Evolutionary conservation across 371 early-diverging fungal genomes (phyloP).

Genomic region (Capillidium rhysosporum): DNA sequence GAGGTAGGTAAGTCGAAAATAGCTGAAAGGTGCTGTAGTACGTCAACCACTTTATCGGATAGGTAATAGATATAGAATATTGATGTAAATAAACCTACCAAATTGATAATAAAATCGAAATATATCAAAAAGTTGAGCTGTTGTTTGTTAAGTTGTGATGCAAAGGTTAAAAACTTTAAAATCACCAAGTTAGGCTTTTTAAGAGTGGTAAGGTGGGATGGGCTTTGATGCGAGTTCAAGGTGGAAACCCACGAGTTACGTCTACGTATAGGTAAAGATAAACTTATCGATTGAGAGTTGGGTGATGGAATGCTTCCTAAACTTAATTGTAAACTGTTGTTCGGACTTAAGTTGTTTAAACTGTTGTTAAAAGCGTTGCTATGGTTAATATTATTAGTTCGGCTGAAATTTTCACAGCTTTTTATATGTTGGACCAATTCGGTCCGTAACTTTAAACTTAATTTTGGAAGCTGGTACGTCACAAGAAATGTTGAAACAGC

Average conservation of each 20-base stretch:
- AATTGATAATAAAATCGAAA: not conserved
- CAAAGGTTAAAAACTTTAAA: not conserved
- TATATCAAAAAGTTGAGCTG: not conserved
- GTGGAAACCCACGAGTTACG: not conserved
- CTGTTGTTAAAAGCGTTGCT: no score
- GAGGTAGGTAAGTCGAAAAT: conserved; percentile 4
- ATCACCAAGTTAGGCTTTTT: not conserved
- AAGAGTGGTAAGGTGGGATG: not conserved
- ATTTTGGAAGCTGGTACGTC: no score
- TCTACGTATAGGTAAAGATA: not conserved
- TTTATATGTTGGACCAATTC: no score
- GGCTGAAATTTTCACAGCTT: no score
- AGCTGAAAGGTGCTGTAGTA: conserved; percentile 5
- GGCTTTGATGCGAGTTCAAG: not conserved
- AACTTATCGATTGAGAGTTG: no score
- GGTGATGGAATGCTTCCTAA: no score
- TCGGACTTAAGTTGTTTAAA: no score
- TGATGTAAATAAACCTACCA: conserved; percentile 6
- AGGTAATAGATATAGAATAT: conserved; percentile 11
- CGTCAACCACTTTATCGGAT: conserved; percentile 9
- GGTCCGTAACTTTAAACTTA: no score
- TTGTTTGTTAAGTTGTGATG: not conserved
- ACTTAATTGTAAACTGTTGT: no score
- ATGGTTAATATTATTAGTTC: no score
- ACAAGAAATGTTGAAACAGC: no score